Percentiles rank a stretch among this genome's conserved stretches.
These are phyloP conservation scores for Tieghemostelium lacteum DNA, from an alignment of 78 protist genomes.

Conservation along the genomic window DNA sequence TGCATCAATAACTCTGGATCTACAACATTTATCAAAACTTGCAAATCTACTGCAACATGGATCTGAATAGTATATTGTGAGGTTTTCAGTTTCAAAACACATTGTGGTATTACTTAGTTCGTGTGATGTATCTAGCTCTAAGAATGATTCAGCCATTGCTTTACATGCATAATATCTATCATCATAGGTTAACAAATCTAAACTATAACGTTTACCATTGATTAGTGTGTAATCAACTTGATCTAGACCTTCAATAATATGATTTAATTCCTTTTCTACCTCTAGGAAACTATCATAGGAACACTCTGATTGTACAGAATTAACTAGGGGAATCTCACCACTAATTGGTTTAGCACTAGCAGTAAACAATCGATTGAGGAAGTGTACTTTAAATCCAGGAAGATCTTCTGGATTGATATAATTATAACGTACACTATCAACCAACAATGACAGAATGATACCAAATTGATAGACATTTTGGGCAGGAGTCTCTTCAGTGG, in stretches of 20 bases:
- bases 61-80: not conserved
- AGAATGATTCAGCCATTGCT: not conserved
- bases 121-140: not conserved
- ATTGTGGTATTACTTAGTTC: not conserved
- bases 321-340: not conserved
- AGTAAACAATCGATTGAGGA: not conserved
- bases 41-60: slow-evolving; percentile 54
- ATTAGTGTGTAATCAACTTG: not conserved
- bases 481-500: not conserved
- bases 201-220: slow-evolving; percentile 9
- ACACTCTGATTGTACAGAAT: not conserved
- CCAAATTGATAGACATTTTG: slow-evolving; percentile 45
- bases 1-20: not conserved
- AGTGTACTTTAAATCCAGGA: not conserved
- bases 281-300: not conserved
- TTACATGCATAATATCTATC: slow-evolving; percentile 23
- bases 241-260: not conserved
- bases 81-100: not conserved
- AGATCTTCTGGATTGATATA: not conserved
- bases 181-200: not conserved
- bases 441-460: not conserved
- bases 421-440: not conserved
- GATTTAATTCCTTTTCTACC: not conserved
- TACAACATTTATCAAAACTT: slow-evolving; percentile 2
- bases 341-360: not conserved